phyloP scores from a whole-genome alignment of 2,329 filamentous ascomycete species.

The Penicillium digitatum region DNA sequence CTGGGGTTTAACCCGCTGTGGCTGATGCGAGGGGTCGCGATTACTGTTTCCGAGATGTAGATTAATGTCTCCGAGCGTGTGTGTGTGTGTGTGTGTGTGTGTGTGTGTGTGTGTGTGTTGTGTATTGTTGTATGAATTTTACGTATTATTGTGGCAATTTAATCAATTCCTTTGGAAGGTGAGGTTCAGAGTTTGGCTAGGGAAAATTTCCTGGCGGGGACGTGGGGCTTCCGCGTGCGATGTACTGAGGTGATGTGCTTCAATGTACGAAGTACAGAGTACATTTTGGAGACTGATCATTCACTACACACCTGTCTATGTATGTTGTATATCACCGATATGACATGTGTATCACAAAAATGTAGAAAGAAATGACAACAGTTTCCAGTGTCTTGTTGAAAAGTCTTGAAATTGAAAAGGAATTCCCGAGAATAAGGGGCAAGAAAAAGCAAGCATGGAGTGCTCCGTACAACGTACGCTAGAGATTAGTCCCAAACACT shows the following conservation, averaged over 20 bases:
- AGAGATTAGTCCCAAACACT: not conserved
- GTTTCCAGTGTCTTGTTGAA: not conserved
- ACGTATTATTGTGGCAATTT: not conserved
- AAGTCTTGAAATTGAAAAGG: not conserved
- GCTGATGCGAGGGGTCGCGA: slow-evolving; percentile 2
- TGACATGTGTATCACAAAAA: too few species aligned
- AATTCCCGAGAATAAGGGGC: not conserved
- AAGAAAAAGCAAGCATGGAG: not conserved
- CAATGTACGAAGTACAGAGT: not conserved
- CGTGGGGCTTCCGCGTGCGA: not conserved
- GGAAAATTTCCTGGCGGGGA: not conserved
- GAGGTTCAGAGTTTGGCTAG: not conserved
- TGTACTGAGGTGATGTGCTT: not conserved
- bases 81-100: too few species aligned
- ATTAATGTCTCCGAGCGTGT: not conserved
- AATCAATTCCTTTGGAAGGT: not conserved
- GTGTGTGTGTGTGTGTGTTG: too few species aligned
- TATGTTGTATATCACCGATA: too few species aligned
- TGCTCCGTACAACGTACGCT: not conserved
- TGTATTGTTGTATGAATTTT: not conserved
- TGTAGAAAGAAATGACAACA: not conserved
- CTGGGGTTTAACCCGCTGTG: slow-evolving; percentile 3
- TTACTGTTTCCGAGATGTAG: not conserved
- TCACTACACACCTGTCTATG: not conserved
- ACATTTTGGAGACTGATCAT: not conserved